Percentiles rank a stretch among this genome's conserved stretches.
phyloP scores from a whole-genome alignment of 768 basidiomycete genomes.

The Suillus luteus region DNA sequence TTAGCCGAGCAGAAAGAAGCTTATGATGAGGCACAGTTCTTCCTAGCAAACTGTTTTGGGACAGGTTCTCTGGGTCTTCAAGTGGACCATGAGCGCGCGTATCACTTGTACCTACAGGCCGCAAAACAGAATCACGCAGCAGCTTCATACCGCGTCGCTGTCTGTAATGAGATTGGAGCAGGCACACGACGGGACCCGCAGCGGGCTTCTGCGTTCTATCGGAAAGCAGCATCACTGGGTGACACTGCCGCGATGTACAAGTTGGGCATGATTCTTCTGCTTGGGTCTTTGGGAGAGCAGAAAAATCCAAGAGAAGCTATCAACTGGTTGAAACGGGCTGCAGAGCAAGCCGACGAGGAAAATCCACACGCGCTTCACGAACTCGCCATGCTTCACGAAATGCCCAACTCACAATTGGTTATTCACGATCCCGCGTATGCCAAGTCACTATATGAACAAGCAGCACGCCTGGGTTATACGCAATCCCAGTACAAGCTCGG shows the following conservation, averaged over 20 bases:
- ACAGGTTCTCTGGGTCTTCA: conserved; percentile 94
- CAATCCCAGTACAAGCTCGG: conserved; percentile 96
- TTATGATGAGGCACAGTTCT: conserved; percentile 97
- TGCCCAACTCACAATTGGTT: conserved; percentile 64
- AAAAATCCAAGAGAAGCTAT: conserved; percentile 90
- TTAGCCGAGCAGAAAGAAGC: conserved; percentile 91
- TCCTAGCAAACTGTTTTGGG: conserved; percentile 95
- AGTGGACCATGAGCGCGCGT: conserved; percentile 97
- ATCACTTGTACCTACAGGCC: conserved; percentile 95
- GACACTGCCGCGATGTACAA: conserved; percentile 99
- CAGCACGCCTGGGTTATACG: conserved; percentile 91
- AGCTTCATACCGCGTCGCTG: conserved; percentile 94
- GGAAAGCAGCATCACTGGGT: conserved; percentile 93
- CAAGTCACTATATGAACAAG: conserved; percentile 83
- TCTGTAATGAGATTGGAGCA: conserved; percentile 98
- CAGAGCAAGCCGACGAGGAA: conserved; percentile 96
- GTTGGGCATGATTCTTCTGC: conserved; percentile 95
- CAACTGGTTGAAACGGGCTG: conserved; percentile 92
- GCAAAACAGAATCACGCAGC: conserved; percentile 96
- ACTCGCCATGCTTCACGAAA: conserved; percentile 85
- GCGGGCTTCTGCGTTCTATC: conserved; percentile 92
- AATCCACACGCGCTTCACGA: conserved; percentile 98
- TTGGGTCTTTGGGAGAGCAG: conserved; percentile 79
- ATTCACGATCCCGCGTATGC: conserved; percentile 82
- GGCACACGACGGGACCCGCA: conserved; percentile 88